Base-by-base conservation (phyloP, 75 land plant species). In the Azolla pinnata region DNA sequence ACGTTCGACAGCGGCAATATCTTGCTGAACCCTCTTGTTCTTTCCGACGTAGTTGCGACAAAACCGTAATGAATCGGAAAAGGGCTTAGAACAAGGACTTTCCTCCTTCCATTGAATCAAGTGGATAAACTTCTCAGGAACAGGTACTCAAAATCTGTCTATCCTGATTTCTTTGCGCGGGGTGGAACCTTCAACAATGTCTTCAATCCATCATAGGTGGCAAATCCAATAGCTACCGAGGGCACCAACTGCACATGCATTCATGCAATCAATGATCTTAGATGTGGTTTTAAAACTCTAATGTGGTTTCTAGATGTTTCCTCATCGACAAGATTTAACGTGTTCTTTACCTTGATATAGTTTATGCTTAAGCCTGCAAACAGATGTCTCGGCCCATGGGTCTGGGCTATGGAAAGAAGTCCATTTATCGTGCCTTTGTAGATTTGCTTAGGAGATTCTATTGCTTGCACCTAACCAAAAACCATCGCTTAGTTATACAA, bases 181-280 rank as follows among this genome's bases (percentile, higher is more conserved):
- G 99, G 76, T 29, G 96, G 96, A 17, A 90, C 89, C 33, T 74
- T 45, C 29, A 95, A 65, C 70, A 47, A 75, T 26, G 56, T 42
- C 60, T 95, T 95, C 84, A 95, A 76, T 33, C 60, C 59, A 59
- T 95, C 99, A 63, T 95, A 95, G 3, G 78, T 79, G 5, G 93
- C 83, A 60, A 95, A 95, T 20, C 99, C 99, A 56, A 95, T 95
- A 3, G 99, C 99, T 63, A 90, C 96, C 29, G 99, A 95, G 5
- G 99, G 99, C 33, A 95, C 91, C 62, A 89, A 75, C 99, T 95
- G 69, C 69, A 66, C n/a, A n/a, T n/a, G n/a, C n/a, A n/a, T n/a
- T n/a, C n/a, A n/a, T n/a, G n/a, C n/a, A n/a, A n/a, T n/a, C n/a
- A n/a, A n/a, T n/a, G n/a, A n/a, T n/a, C n/a, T n/a, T n/a, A n/a